Percentiles rank a stretch among this genome's conserved stretches.
phyloP scores from a whole-genome alignment of 768 basidiomycete genomes.

The Leucocoprinus sp. region DNA sequence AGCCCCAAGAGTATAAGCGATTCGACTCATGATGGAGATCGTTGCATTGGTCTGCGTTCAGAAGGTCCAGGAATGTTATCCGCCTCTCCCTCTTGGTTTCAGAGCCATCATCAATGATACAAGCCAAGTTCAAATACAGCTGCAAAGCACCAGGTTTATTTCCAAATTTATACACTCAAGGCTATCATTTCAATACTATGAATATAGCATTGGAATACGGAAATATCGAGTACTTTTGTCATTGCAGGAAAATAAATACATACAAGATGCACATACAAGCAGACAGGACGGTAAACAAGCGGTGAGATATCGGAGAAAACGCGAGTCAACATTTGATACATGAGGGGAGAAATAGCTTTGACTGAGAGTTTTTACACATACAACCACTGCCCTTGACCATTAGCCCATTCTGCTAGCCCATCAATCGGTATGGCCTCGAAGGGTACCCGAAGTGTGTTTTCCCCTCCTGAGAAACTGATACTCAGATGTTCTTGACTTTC shows the following conservation, averaged over 20 bases:
- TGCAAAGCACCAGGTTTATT: too few relatives aligned
- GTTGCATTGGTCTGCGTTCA: too few relatives aligned
- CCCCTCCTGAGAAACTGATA: neutral
- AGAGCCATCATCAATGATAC: too few relatives aligned
- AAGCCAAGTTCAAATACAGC: too few relatives aligned
- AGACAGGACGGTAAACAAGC: neutral
- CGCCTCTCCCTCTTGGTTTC: too few relatives aligned
- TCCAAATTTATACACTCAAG: too few relatives aligned
- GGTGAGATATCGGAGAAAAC: neutral
- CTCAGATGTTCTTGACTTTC: constrained; percentile 18
- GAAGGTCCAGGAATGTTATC: too few relatives aligned
- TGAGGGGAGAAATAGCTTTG: neutral
- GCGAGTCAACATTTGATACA: too few relatives aligned
- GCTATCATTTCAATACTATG: too few relatives aligned
- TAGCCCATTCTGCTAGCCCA: constrained; percentile 46
- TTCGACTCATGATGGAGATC: too few relatives aligned
- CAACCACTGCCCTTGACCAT: constrained; percentile 48
- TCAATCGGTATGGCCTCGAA: constrained; percentile 36
- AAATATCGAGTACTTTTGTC: neutral
- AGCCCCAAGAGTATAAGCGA: too few relatives aligned
- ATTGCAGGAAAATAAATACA: neutral
- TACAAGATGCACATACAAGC: neutral
- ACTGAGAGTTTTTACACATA: constrained; percentile 36
- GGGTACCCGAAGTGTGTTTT: constrained; percentile 25
- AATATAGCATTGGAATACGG: too few relatives aligned